These are phyloP conservation scores for Fragaria ananassa DNA, from an alignment of 306 rosid genomes.

Conservation along the genomic window DNA sequence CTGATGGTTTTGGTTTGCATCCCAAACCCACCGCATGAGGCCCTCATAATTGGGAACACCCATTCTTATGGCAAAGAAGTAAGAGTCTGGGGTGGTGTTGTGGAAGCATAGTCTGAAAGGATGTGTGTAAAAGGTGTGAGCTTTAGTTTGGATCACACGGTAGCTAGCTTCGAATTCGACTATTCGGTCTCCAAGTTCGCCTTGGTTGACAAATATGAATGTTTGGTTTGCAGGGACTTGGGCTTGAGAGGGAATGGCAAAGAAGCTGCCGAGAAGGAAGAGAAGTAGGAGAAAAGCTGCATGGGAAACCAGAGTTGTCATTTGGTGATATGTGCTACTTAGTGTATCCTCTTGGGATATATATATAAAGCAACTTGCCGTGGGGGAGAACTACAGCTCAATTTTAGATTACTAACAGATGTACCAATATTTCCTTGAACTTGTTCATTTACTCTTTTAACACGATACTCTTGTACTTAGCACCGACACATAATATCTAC, in stretches of 20 bases:
- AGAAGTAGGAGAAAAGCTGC: neutral
- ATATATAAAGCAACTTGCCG: neutral
- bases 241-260: constrained; percentile 18
- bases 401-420: neutral
- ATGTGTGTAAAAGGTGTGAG: neutral
- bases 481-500: neutral
- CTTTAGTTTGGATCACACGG: constrained; percentile 18
- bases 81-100: constrained; percentile 34
- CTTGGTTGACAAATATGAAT: constrained; percentile 31
- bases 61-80: constrained; percentile 28
- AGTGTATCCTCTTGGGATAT: neutral
- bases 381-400: neutral
- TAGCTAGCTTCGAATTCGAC: constrained; percentile 24
- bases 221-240: constrained; percentile 31
- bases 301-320: neutral
- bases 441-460: neutral
- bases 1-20: constrained; percentile 30
- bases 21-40: constrained; percentile 41
- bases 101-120: constrained; percentile 43
- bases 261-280: constrained; percentile 4
- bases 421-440: neutral
- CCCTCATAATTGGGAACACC: constrained; percentile 19
- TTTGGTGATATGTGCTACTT: neutral
- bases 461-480: neutral
- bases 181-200: constrained; percentile 25